Percentiles rank a stretch among this genome's conserved stretches.
phyloP scores from a whole-genome alignment of 495 filamentous ascomycete genomes.

The Terfezia claveryi region DNA sequence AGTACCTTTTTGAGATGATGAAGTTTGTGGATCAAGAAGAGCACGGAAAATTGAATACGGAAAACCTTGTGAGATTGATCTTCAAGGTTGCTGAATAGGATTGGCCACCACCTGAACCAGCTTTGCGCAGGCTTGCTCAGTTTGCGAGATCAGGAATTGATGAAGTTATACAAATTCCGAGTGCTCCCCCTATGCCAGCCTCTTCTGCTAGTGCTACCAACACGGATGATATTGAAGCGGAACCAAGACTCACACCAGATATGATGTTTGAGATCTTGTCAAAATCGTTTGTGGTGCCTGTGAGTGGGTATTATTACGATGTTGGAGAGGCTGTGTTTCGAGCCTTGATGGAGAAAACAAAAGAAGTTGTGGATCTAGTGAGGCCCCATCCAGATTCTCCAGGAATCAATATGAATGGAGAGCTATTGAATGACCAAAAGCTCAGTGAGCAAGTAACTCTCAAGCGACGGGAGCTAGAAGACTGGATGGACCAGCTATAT shows the following conservation, averaged over 20 bases:
- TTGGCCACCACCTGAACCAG: background rate
- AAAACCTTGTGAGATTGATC: background rate
- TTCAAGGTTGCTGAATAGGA: background rate
- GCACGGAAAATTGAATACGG: background rate
- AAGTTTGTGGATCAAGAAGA: background rate
- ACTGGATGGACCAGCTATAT: background rate
- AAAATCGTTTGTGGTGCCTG: background rate
- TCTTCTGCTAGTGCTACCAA: background rate
- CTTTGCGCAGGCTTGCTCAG: background rate
- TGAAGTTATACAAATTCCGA: background rate
- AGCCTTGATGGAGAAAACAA: background rate
- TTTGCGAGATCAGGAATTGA: background rate
- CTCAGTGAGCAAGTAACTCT: background rate
- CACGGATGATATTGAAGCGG: background rate
- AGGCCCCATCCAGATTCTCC: background rate
- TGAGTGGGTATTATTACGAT: background rate
- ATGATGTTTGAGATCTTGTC: background rate
- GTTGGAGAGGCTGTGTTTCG: background rate
- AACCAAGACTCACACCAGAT: background rate
- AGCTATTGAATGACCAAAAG: background rate
- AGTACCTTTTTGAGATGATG: background rate
- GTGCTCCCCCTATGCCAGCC: background rate
- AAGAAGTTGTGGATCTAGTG: background rate
- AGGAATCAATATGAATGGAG: background rate
- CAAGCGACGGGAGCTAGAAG: background rate